A percentile compares a stretch with the other conserved stretches of the same genome.
Evolutionary conservation across 1,284 basidiomycete species (phyloP).

Genomic region (Thecaphora frezii): DNA sequence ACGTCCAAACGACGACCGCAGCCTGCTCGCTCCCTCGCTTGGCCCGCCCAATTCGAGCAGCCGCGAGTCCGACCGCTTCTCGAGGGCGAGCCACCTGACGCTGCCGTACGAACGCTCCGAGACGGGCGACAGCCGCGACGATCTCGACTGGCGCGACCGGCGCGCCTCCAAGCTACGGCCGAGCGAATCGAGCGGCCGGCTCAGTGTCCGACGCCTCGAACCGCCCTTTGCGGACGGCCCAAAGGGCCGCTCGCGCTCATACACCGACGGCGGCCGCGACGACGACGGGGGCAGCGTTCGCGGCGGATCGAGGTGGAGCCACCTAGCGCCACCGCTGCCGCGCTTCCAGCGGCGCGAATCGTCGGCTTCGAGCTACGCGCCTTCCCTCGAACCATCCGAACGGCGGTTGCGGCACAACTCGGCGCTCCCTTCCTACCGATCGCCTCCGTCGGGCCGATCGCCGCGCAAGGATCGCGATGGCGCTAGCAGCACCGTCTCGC

Average conservation of each 20-base stretch:
- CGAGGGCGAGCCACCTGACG: slow-evolving; percentile 28
- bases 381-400: neutral
- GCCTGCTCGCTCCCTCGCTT: slow-evolving; percentile 12
- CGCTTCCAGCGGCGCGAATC: no score
- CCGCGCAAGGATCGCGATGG: no score
- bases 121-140: slow-evolving; percentile 12
- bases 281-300: neutral
- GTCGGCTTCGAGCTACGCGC: no score
- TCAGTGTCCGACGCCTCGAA: slow-evolving; percentile 3
- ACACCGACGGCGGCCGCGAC: neutral
- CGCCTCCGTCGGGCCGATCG: no score
- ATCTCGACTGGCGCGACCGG: slow-evolving; percentile 5
- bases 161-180: slow-evolving; percentile 11
- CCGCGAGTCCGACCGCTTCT: slow-evolving; percentile 12
- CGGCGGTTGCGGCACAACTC: no score
- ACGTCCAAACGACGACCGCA: neutral
- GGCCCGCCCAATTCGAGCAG: slow-evolving; percentile 12
- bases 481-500: no score
- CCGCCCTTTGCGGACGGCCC: slow-evolving; percentile 12
- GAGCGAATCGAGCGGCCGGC: slow-evolving; percentile 8
- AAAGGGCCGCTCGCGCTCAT: slow-evolving; percentile 15
- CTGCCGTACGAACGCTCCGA: slow-evolving; percentile 31
- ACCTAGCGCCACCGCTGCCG: no score
- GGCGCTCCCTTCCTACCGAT: no score
- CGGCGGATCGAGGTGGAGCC: no score